Base-by-base conservation (phyloP, 352 stramenopile genomes). In the Pelagophyceae sp. region DNA sequence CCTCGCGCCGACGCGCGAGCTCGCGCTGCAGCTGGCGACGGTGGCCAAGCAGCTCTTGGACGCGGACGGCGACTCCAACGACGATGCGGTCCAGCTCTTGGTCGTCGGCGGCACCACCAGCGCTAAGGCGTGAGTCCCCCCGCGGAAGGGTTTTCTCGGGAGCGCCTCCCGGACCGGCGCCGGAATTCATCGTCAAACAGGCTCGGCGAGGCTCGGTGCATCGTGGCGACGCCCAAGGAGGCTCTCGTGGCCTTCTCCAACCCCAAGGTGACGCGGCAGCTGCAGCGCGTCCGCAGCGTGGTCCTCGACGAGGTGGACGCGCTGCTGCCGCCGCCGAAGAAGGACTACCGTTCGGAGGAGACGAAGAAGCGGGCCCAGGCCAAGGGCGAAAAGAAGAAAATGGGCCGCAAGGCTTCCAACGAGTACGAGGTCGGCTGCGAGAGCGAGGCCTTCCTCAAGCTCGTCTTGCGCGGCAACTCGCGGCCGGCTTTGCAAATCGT, bases 11-110 rank as follows among this genome's bases (percentile, higher is more conserved):
- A 96, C 91, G 67, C 88, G 91, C 29, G 91, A 96, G 76, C 82
- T 96, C 77, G 91, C 91, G 71, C 81, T 96, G 64, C 91, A 96
- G 80, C 96, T 95, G 80, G 95, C 94, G 83, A 89, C 89, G 33
- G 90, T 94, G 15, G 89, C 95, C 75, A 87, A 87, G 40, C 88
- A 95, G 77, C 90, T 95, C 79, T 92, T 88, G 82, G 92, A 93
- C 76, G 90, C 67, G 6, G 23, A 33, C 1, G 33, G 35, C 2
- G 23, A 29, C 11, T 27, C 25, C 29, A 31, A 31, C 11, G 61
- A 37, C n/a, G 6, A 6, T 1, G 3, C 1, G 15, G 61, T 71
- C 3, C 15, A 74, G 38, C 38, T 74, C 23, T 23, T 74, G 0
- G 67, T 74, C 20, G 67, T 74, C 35, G 67, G 67, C 35, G 38